These are phyloP conservation scores for Chenopodium formosanum DNA, from an alignment of 148 eudicot species.

Conservation along the genomic window DNA sequence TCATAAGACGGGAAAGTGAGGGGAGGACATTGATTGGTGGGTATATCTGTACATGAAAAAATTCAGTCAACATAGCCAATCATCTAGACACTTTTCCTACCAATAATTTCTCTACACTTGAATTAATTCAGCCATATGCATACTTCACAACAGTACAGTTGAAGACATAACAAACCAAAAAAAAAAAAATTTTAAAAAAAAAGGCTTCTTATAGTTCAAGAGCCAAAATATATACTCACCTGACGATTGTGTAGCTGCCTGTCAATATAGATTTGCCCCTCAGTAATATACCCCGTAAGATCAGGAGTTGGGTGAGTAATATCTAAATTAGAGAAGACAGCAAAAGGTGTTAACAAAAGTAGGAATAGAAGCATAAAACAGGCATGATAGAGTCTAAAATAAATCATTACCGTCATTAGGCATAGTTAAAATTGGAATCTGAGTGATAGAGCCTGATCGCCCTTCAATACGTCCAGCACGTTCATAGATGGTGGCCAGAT, in stretches of 20 bases:
- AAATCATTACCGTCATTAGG: slow-evolving; percentile 81
- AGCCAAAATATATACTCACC: slow-evolving; percentile 37
- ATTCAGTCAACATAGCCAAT: not conserved
- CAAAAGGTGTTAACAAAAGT: not conserved
- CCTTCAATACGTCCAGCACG: slow-evolving; percentile 99
- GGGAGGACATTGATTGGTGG: slow-evolving; percentile 99
- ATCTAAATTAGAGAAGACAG: slow-evolving; percentile 49
- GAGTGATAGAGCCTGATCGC: slow-evolving; percentile 91
- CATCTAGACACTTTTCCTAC: not conserved
- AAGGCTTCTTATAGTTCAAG: not conserved
- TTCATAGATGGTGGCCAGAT: slow-evolving; percentile 97
- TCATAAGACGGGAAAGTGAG: slow-evolving; percentile 94
- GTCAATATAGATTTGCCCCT: slow-evolving; percentile 97
- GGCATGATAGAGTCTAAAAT: not conserved
- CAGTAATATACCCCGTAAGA: slow-evolving; percentile 98
- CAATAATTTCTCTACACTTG: not conserved
- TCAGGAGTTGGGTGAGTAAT: slow-evolving; percentile 99
- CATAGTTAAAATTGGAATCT: slow-evolving; percentile 96
- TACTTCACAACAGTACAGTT: not conserved
- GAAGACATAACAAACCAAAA: not conserved
- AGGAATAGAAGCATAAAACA: not conserved
- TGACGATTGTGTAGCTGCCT: slow-evolving; percentile 95
- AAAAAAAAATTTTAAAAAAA: too few relatives aligned
- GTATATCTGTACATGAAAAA: slow-evolving; percentile 63
- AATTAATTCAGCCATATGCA: not conserved